A percentile compares a stretch with the other conserved stretches of the same genome.
phyloP scores from a whole-genome alignment of 495 filamentous ascomycete genomes.

The Penicillium simplicissimum region DNA sequence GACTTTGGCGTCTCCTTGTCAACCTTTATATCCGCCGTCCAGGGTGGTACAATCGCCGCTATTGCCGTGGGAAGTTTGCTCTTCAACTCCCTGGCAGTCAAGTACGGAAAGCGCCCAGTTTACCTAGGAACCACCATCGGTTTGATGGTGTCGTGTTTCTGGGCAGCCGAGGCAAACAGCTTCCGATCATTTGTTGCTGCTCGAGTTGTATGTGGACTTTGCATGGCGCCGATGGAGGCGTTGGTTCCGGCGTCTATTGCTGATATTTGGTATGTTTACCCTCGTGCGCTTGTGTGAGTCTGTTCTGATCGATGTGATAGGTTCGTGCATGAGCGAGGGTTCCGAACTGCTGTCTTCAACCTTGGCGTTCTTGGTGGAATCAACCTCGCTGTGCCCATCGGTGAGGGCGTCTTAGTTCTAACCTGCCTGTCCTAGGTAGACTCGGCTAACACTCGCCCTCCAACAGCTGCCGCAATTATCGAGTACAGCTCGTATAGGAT shows the following conservation, averaged over 20 bases:
- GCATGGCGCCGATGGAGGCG: conserved; percentile 36
- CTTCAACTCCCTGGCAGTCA: conserved; percentile 63
- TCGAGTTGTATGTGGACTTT: conserved; percentile 38
- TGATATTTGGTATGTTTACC: conserved; percentile 27
- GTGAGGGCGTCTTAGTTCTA: conserved; percentile 13
- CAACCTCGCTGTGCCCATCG: conserved; percentile 44
- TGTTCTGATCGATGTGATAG: neutral
- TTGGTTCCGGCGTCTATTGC: conserved; percentile 32
- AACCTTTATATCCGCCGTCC: conserved; percentile 37
- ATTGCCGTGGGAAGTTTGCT: conserved; percentile 58
- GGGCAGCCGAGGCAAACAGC: conserved; percentile 57
- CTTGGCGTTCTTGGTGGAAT: conserved; percentile 55
- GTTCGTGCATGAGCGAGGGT: conserved; percentile 67
- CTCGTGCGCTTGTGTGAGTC: too few species aligned
- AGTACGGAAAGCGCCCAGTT: conserved; percentile 63
- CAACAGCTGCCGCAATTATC: conserved; percentile 32
- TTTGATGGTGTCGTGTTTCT: conserved; percentile 59
- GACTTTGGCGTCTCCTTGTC: conserved; percentile 38
- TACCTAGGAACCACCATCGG: conserved; percentile 59
- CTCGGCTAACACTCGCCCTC: too few species aligned
- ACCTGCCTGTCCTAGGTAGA: too few species aligned
- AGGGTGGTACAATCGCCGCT: conserved; percentile 33
- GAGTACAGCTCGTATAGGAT: conserved; percentile 35
- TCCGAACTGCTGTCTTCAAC: conserved; percentile 65
- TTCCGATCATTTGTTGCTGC: conserved; percentile 59